These are phyloP conservation scores for Trichoderma gracile DNA, from an alignment of 2,329 filamentous ascomycete genomes.

Conservation along the genomic window DNA sequence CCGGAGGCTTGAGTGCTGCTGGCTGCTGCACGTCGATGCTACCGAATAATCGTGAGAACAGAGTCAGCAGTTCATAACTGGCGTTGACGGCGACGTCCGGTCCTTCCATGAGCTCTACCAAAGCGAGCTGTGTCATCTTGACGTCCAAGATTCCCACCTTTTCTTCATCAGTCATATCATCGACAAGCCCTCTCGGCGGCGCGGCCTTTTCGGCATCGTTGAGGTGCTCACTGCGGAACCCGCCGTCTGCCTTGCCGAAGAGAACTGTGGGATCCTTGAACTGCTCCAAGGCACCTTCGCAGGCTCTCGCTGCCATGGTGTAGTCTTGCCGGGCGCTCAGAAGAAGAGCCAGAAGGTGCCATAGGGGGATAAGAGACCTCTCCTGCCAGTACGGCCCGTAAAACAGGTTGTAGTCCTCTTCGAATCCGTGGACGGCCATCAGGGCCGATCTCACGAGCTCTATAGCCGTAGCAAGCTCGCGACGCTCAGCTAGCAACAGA, in stretches of 20 bases:
- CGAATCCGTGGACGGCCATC: conserved; percentile 55
- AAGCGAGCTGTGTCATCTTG: conserved; percentile 88
- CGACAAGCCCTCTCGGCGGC: conserved; percentile 57
- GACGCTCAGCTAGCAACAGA: conserved; percentile 82
- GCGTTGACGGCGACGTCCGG: conserved; percentile 84
- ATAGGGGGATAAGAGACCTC: conserved; percentile 71
- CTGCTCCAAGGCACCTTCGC: conserved; percentile 88
- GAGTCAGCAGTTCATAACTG: conserved; percentile 76
- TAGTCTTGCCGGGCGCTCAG: conserved; percentile 87
- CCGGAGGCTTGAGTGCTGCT: conserved; percentile 44
- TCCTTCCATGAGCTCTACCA: conserved; percentile 81
- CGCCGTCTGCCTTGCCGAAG: conserved; percentile 61
- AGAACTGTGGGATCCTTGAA: conserved; percentile 72
- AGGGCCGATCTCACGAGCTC: conserved; percentile 78
- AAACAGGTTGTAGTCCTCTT: conserved; percentile 46
- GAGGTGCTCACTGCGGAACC: conserved; percentile 66
- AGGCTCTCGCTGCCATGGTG: conserved; percentile 74
- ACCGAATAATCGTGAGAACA: conserved; percentile 82
- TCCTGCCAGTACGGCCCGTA: conserved; percentile 61
- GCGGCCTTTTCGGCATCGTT: conserved; percentile 52
- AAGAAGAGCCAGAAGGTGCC: conserved; percentile 87
- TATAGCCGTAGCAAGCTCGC: conserved; percentile 78
- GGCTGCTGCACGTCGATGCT: conserved; percentile 46
- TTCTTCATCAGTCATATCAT: conserved; percentile 80
- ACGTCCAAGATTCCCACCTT: conserved; percentile 88